Evolutionary conservation across 2,329 filamentous ascomycete species (phyloP).

Genomic region (Hypoxylon sp.): DNA sequence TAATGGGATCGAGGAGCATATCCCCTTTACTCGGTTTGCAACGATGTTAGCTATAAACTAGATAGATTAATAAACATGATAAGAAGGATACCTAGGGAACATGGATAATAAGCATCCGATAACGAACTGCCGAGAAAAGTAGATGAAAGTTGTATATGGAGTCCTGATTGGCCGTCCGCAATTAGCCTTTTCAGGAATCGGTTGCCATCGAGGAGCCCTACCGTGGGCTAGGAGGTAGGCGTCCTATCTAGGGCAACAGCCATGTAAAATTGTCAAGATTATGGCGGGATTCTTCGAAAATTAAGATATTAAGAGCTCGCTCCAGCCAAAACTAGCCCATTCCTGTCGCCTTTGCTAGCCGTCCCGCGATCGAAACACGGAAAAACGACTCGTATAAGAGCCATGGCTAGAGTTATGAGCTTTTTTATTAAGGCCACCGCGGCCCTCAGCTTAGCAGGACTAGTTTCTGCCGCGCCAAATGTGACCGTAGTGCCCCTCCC

Average conservation of each 20-base stretch:
- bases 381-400: neutral
- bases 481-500: constrained; percentile 39
- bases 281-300: no score
- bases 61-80: neutral
- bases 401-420: neutral
- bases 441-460: constrained; percentile 5
- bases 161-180: neutral
- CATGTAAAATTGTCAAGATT: neutral
- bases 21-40: neutral
- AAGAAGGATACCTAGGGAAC: neutral
- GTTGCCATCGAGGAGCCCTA: constrained; percentile 5
- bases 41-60: neutral
- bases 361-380: neutral
- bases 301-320: neutral
- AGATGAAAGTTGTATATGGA: constrained; percentile 1
- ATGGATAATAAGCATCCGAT: neutral
- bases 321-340: neutral
- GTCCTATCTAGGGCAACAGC: neutral
- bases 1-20: neutral
- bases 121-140: constrained; percentile 21
- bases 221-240: neutral
- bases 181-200: constrained; percentile 2
- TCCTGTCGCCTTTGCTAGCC: neutral
- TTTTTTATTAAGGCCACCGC: neutral
- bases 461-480: constrained; percentile 25